These are phyloP conservation scores for Trametes villosa DNA, from an alignment of 768 basidiomycete species.

Conservation along the genomic window DNA sequence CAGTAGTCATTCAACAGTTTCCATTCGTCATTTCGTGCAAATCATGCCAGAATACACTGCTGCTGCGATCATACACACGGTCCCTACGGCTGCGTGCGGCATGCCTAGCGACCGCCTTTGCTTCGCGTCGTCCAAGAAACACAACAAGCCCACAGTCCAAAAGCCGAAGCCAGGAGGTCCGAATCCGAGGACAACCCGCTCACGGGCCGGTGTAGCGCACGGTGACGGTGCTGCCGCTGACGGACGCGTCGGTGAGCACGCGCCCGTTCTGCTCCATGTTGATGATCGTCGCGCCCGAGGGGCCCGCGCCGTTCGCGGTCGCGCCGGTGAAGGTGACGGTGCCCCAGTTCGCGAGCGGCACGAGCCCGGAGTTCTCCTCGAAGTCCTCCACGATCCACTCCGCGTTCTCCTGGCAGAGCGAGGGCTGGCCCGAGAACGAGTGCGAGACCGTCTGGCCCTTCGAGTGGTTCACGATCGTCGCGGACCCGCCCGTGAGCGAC, in stretches of 20 bases:
- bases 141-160: too few relatives aligned
- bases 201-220: slow-evolving; percentile 29
- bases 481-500: slow-evolving; percentile 32
- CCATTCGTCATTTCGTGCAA: neutral
- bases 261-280: slow-evolving; percentile 40
- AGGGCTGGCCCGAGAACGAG: slow-evolving; percentile 33
- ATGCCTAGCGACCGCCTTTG: too few relatives aligned
- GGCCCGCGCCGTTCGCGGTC: slow-evolving; percentile 34
- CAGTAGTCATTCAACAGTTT: neutral
- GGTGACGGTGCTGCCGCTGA: slow-evolving; percentile 29
- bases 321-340: slow-evolving; percentile 42
- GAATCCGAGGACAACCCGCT: neutral
- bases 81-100: neutral
- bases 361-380: slow-evolving; percentile 30
- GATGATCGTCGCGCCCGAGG: slow-evolving; percentile 39
- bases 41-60: neutral
- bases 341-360: slow-evolving; percentile 45
- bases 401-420: slow-evolving; percentile 41
- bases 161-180: neutral
- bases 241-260: slow-evolving; percentile 37
- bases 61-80: neutral
- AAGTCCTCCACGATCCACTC: slow-evolving; percentile 46
- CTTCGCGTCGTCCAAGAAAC: too few relatives aligned
- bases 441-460: slow-evolving; percentile 36
- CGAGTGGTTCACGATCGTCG: slow-evolving; percentile 33